A percentile compares a stretch with the other conserved stretches of the same genome.
Conservation (phyloP, 2,329 filamentous ascomycete species). For the Hypocreales sp. region DNA sequence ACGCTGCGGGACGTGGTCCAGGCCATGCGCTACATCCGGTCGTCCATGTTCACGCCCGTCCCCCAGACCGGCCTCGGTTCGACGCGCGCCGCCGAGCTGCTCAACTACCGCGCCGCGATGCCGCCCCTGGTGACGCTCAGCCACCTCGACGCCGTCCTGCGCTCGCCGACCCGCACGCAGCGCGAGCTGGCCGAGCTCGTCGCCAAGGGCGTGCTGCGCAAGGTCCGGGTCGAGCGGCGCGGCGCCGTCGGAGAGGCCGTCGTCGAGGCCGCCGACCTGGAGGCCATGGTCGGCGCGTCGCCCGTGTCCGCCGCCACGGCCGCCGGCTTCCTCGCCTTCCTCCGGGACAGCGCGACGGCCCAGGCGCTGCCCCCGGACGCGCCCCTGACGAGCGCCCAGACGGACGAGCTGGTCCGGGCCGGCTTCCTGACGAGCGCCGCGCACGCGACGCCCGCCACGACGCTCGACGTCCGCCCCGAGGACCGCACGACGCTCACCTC, state of each 20-base stretch:
- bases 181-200: slow-evolving; percentile 49
- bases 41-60: slow-evolving; percentile 47
- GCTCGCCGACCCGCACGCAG: slow-evolving; percentile 48
- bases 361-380: slow-evolving; percentile 11
- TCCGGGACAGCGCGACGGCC: slow-evolving; percentile 33
- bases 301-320: slow-evolving; percentile 25
- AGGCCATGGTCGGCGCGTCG: slow-evolving; percentile 25
- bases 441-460: slow-evolving; percentile 15
- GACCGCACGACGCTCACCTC: slow-evolving; percentile 41
- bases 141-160: slow-evolving; percentile 49
- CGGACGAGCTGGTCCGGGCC: slow-evolving; percentile 42
- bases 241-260: slow-evolving; percentile 50
- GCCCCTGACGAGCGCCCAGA: slow-evolving; percentile 26
- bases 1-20: slow-evolving; percentile 47
- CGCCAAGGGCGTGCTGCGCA: slow-evolving; percentile 39
- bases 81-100: slow-evolving; percentile 43
- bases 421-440: slow-evolving; percentile 48
- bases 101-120: slow-evolving; percentile 42
- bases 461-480: slow-evolving; percentile 31
- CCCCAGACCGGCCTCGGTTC: slow-evolving; percentile 50
- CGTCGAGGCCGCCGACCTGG: slow-evolving; percentile 40
- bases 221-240: slow-evolving; percentile 46
- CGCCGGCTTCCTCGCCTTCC: slow-evolving; percentile 32
- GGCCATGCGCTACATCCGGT: slow-evolving; percentile 45
- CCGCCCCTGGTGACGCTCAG: slow-evolving; percentile 50